phyloP scores from a whole-genome alignment of 2,329 filamentous ascomycete species.

The Sarocladiaceae sp. region DNA sequence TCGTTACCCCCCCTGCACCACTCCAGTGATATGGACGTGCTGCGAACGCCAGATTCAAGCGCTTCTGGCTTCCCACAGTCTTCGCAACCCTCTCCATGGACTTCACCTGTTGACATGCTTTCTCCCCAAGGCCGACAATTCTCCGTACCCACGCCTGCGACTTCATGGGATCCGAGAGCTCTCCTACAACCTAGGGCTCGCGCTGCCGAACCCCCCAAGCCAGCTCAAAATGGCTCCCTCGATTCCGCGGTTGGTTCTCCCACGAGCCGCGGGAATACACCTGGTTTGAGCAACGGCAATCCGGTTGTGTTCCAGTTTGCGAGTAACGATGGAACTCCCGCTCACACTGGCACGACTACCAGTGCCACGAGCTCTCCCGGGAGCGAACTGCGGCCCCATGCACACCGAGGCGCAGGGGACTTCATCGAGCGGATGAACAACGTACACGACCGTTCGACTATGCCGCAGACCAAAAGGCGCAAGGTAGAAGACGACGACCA shows the following conservation, averaged over 20 bases:
- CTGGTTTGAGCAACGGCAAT: not conserved
- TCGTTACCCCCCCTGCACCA: not conserved
- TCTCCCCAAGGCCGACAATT: not conserved
- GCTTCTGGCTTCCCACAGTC: conserved; percentile 3
- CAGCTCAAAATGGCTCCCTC: not conserved
- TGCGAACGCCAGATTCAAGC: conserved; percentile 4
- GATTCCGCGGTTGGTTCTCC: conserved; percentile 1
- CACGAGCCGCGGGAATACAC: not conserved
- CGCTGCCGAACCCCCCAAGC: not conserved
- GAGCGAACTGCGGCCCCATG: not conserved
- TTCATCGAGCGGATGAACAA: conserved; percentile 76
- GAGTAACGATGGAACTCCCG: not conserved
- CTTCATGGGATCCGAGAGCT: conserved; percentile 6
- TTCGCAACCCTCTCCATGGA: not conserved
- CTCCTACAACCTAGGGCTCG: conserved; percentile 4
- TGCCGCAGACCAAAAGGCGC: conserved; percentile 60
- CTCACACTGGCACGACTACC: not conserved
- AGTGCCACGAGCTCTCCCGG: conserved; percentile 1
- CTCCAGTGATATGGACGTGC: not conserved
- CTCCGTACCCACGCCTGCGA: not conserved
- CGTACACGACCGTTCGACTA: conserved; percentile 59
- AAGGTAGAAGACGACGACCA: conserved; percentile 48
- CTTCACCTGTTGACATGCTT: not conserved
- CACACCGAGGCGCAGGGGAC: conserved; percentile 40
- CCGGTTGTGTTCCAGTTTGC: conserved; percentile 1